Evolutionary conservation across 129 eudicot species (phyloP), one percentile per base, ranked within the genome.

Genomic region (Rutidosis leptorrhynchoides): DNA sequence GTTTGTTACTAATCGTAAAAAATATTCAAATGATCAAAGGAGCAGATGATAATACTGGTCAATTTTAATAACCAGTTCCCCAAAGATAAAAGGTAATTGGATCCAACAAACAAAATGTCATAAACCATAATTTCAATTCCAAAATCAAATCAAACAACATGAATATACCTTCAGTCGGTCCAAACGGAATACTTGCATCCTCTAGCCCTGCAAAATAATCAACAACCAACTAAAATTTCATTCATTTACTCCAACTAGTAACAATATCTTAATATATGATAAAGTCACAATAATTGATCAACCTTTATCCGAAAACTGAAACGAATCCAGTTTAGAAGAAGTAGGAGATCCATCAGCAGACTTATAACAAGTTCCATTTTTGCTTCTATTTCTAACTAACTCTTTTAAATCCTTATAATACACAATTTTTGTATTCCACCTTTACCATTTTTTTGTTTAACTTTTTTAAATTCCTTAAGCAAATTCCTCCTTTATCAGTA

Each of bases 81-180:
- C 46, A 40, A 40, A 40, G n/a, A n/a, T n/a, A n/a, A n/a, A n/a
- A n/a, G n/a, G n/a, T n/a, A n/a, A n/a, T n/a, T n/a, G n/a, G n/a
- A n/a, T n/a, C n/a, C n/a, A n/a, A 73, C 24, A 27, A 74, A 74
- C 55, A 59, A 48, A 72, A 40, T 1, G 5, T 40, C 52, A 19
- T 40, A 69, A 45, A 27, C 48, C 70, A 17, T 25, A 70, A 23
- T 27, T 17, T 1, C 20, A 58, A 30, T 61, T 56, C 35, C 65
- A 57, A 37, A 48, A 57, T 17, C 24, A 62, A 6, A n/a, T 43
- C 24, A 65, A 71, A 10, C 19, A 8, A 62, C 49, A 71, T 68
- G 56, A 49, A 49, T 24, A 4, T 80, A 88, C 96, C 96, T 84
- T 84, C 96, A 61, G 82, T 79, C n/a, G 96, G 78, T 70, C 84